These are phyloP conservation scores for Dissophora globulifera DNA, from an alignment of 192 early-diverging fungal genomes.

Conservation along the genomic window DNA sequence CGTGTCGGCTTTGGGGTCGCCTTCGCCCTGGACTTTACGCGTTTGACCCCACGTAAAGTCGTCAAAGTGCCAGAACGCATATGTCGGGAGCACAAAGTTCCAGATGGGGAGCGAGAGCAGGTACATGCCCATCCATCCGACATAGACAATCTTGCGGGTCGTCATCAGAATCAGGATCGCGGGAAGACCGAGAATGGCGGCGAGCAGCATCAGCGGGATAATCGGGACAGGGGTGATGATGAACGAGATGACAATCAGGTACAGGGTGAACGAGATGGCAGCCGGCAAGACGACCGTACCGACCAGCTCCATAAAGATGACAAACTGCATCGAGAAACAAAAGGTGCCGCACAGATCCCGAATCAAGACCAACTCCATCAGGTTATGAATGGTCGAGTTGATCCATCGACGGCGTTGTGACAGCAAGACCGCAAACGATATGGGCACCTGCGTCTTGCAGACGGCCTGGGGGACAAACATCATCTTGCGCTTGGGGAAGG, in stretches of 20 bases:
- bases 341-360: constrained; percentile 90
- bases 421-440: constrained; percentile 83
- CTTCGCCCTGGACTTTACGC: constrained; percentile 71
- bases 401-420: constrained; percentile 95
- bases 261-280: constrained; percentile 88
- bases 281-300: constrained; percentile 94
- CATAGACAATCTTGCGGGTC: constrained; percentile 79
- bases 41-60: constrained; percentile 91
- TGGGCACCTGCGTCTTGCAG: constrained; percentile 93
- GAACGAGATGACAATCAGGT: constrained; percentile 78
- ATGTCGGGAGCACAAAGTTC: constrained; percentile 82
- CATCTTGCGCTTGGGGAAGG: constrained; percentile 93
- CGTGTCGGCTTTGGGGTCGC: constrained; percentile 63
- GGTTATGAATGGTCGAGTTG: constrained; percentile 94
- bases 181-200: constrained; percentile 78
- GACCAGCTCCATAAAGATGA: constrained; percentile 94
- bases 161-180: constrained; percentile 86
- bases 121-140: constrained; percentile 88
- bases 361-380: constrained; percentile 84
- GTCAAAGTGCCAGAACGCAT: constrained; percentile 90
- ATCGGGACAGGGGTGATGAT: constrained; percentile 56
- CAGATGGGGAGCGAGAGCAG: constrained; percentile 77
- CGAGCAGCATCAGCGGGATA: constrained; percentile 76
- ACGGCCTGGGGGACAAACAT: constrained; percentile 91
- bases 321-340: constrained; percentile 96